phyloP scores from a whole-genome alignment of 371 early-diverging fungal genomes.

The Zychaea mexicana region DNA sequence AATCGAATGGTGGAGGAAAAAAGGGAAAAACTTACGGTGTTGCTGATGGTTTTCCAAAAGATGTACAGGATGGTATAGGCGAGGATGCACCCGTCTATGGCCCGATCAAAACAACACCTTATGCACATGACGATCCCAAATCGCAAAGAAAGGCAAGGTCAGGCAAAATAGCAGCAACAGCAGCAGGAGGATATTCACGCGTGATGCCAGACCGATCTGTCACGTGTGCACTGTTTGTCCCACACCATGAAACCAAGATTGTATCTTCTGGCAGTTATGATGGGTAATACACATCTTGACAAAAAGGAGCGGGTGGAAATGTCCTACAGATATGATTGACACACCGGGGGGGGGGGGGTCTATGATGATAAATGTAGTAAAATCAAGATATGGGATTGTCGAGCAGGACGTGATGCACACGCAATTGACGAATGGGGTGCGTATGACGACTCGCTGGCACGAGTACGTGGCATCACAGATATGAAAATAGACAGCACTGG shows the following conservation, averaged over 20 bases:
- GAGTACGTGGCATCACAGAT: conserved; percentile 33
- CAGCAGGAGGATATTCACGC: not conserved
- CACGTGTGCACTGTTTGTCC: conserved; percentile 55
- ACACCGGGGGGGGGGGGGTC: not conserved
- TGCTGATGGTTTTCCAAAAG: not conserved
- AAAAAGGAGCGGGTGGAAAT: too few relatives aligned
- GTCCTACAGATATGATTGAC: too few relatives aligned
- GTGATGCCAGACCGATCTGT: conserved; percentile 42
- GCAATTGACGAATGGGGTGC: conserved; percentile 12
- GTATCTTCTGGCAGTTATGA: conserved; percentile 63
- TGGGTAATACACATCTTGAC: conserved; percentile 56
- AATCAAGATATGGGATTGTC: conserved; percentile 53
- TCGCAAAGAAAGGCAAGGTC: not conserved
- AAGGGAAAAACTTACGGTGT: not conserved
- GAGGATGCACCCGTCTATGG: conserved; percentile 22
- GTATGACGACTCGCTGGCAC: conserved; percentile 20
- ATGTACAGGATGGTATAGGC: not conserved
- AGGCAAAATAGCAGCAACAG: not conserved
- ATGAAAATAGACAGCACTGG: conserved; percentile 40
- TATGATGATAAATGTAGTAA: conserved; percentile 17
- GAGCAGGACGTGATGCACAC: conserved; percentile 26
- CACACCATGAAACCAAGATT: conserved; percentile 33
- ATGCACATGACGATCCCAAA: conserved; percentile 23
- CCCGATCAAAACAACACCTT: conserved; percentile 17
- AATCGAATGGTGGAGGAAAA: not conserved